phyloP scores from a whole-genome alignment of 108 stramenopile species.

The Discostella pseudostelligera region DNA sequence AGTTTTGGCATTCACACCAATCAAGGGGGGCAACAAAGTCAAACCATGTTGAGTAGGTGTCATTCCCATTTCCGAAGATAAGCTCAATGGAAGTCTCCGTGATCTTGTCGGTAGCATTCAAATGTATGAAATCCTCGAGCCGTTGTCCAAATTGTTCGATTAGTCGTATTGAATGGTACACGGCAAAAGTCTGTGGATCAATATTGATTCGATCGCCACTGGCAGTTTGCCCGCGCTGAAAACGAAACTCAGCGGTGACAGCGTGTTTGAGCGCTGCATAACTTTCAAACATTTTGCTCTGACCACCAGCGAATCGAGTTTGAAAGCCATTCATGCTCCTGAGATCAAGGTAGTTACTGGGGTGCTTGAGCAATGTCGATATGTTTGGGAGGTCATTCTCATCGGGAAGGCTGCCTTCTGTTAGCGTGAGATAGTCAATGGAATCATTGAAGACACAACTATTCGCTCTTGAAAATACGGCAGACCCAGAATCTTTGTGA shows the following conservation, averaged over 20 bases:
- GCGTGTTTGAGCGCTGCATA: conserved; percentile 52
- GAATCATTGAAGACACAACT: conserved; percentile 33
- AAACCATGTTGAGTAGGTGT: conserved; percentile 4
- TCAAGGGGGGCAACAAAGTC: conserved; percentile 54
- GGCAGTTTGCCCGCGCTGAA: conserved; percentile 37
- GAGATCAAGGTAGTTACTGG: conserved; percentile 24
- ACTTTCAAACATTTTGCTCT: conserved; percentile 37
- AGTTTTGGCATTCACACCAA: conserved; percentile 73
- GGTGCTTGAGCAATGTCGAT: conserved; percentile 10
- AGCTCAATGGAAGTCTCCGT: conserved; percentile 9
- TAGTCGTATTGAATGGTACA: conserved; percentile 56
- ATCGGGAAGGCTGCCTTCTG: conserved; percentile 7
- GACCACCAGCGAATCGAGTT: conserved; percentile 56
- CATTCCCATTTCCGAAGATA: not conserved
- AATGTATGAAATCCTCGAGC: conserved; percentile 36
- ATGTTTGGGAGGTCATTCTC: conserved; percentile 24
- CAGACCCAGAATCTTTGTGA: conserved; percentile 38
- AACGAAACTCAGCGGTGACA: conserved; percentile 49
- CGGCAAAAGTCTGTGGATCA: conserved; percentile 67
- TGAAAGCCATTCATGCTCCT: conserved; percentile 36
- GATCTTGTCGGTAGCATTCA: conserved; percentile 16
- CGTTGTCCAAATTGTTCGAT: conserved; percentile 74
- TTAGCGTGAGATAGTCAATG: conserved; percentile 22
- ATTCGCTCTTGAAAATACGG: conserved; percentile 27
- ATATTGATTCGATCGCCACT: conserved; percentile 39